Percentiles rank a stretch among this genome's conserved stretches.
These are phyloP conservation scores for Microdochium trichocladiopsis DNA, from an alignment of 2,329 filamentous ascomycete species.

Conservation along the genomic window DNA sequence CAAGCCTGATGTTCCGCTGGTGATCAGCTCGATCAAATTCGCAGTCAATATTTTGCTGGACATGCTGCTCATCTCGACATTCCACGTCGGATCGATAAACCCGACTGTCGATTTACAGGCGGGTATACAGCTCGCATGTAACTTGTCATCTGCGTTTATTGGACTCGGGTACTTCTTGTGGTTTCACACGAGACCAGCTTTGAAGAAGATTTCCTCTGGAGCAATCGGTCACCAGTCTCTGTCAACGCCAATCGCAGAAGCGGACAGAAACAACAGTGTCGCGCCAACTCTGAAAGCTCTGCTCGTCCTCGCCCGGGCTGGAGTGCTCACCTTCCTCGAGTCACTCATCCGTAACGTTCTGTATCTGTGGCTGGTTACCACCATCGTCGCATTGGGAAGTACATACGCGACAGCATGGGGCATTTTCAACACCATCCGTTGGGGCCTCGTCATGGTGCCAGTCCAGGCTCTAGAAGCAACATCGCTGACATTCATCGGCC, in stretches of 20 bases:
- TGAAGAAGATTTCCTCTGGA: neutral
- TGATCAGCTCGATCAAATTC: slow-evolving; percentile 59
- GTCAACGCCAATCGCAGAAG: neutral
- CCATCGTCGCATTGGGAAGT: slow-evolving; percentile 54
- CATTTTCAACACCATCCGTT: slow-evolving; percentile 66
- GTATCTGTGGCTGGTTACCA: slow-evolving; percentile 63
- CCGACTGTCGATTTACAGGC: slow-evolving; percentile 61
- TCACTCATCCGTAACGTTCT: slow-evolving; percentile 61
- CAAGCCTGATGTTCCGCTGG: slow-evolving; percentile 59
- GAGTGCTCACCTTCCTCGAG: slow-evolving; percentile 52
- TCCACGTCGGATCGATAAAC: slow-evolving; percentile 45
- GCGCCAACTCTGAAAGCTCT: slow-evolving; percentile 36
- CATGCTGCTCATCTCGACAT: slow-evolving; percentile 57
- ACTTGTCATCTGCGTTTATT: slow-evolving; percentile 42
- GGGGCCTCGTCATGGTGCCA: slow-evolving; percentile 69
- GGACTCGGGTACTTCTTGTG: slow-evolving; percentile 56
- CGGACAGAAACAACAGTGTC: slow-evolving; percentile 4
- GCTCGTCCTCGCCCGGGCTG: slow-evolving; percentile 45
- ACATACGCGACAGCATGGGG: slow-evolving; percentile 68
- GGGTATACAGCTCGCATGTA: slow-evolving; percentile 54
- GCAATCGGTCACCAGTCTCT: too few species aligned
- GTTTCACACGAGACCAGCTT: slow-evolving; percentile 8
- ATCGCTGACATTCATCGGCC: slow-evolving; percentile 57
- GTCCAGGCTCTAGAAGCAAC: slow-evolving; percentile 61
- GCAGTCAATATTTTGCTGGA: slow-evolving; percentile 61